Conservation (phyloP, 371 early-diverging fungal genomes). For the Syncephalastrum contaminatum region DNA sequence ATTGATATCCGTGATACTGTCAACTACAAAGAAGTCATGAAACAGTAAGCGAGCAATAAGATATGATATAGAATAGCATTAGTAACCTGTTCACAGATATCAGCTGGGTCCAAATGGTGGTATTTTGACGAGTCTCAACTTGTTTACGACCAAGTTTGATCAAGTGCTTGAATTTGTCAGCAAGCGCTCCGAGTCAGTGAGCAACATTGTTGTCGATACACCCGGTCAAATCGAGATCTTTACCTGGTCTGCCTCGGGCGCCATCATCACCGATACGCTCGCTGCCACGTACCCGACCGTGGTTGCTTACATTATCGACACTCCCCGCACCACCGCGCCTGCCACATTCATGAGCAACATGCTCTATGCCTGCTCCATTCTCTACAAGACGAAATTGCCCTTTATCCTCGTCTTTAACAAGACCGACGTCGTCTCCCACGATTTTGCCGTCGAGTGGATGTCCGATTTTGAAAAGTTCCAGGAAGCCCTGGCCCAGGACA, state of each 20-base stretch:
- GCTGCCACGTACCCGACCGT: conserved; percentile 93
- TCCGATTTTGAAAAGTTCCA: conserved; percentile 95
- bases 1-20: conserved; percentile 99
- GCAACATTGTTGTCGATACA: conserved; percentile 95
- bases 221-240: conserved; percentile 99
- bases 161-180: conserved; percentile 87
- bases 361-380: conserved; percentile 97
- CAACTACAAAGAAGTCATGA: conserved; percentile 99
- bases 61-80: no score
- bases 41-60: no score
- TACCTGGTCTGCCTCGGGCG: conserved; percentile 99
- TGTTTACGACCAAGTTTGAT: conserved; percentile 97
- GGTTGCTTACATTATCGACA: conserved; percentile 97
- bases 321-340: conserved; percentile 89
- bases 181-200: conserved; percentile 72
- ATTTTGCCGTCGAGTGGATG: conserved; percentile 96
- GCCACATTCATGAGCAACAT: conserved; percentile 99
- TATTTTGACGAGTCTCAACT: conserved; percentile 95
- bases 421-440: conserved; percentile 88
- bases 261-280: conserved; percentile 95
- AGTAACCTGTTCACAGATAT: conserved; percentile 60
- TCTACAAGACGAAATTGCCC: conserved; percentile 96
- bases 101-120: conserved; percentile 99
- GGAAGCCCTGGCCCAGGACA: conserved; percentile 72
- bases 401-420: conserved; percentile 98